Base-by-base conservation (phyloP, 2,329 filamentous ascomycete species). In the Neonectria neomacrospora region DNA sequence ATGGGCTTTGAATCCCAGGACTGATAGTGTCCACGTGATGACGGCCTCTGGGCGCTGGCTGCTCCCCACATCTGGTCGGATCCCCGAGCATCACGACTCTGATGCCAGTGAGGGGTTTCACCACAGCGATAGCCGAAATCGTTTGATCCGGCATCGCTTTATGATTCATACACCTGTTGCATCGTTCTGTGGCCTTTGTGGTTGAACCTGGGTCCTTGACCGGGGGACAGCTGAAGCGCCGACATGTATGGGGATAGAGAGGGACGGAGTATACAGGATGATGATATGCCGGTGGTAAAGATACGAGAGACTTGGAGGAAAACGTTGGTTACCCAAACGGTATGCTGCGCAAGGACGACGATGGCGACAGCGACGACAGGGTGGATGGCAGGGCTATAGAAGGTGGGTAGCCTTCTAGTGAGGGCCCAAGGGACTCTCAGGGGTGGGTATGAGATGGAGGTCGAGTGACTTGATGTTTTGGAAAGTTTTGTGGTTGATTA, bases 391-490 rank as follows among this genome's bases (percentile, higher is more conserved):
- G 18, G 16, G 32, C 30, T 37, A 61, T 56, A 11, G 23, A 20
- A 18, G 30, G 20, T 12, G 37, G 42, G 23, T 22, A 39, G 28
- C 52, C 8, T 39, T 47, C 39, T 53, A 64, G 54, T 54, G 50
- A 45, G 56, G 56, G 58, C 53, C 53, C 5, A 57, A 51, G 41
- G 37, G 53, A 51, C 22, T 63, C 44, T 54, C 37, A 34, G 37
- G 45, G 34, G 57, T 26, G 61, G 51, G 51, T 48, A 61, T 60
- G 54, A 56, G 70, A 72, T 70, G 65, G 20, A 66, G 64, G 55
- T 47, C 41, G 47, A 54, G 59, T 51, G 50, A 41, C 56, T 64
- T 54, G 39, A 10, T 18, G 23, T 23, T 62, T 52, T 22, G 22
- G 42, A 47, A 50, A 20, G 28, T 37, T 62, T 65, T 53, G 28